Evolutionary conservation across 495 filamentous ascomycete species (phyloP).

Genomic region (Tuber aestivum): DNA sequence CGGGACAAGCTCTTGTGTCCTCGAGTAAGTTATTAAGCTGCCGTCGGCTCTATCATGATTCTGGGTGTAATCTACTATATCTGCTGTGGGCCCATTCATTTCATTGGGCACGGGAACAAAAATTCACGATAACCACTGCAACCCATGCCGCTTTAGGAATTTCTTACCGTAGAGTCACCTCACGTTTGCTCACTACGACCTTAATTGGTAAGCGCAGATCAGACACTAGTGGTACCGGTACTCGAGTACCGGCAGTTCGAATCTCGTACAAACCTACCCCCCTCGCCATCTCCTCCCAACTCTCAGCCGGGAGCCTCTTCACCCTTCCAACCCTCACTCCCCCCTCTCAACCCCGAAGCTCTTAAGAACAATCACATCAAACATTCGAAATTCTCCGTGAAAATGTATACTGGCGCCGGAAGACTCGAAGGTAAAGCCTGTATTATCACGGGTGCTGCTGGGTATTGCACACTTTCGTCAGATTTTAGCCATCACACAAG

Average conservation of each 20-base stretch:
- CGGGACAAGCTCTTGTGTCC: not conserved
- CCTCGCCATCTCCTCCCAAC: not conserved
- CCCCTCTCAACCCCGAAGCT: not conserved
- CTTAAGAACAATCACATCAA: not conserved
- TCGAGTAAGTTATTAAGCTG: not conserved
- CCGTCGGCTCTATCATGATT: not conserved
- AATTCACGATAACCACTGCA: not conserved
- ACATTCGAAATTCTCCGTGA: not conserved
- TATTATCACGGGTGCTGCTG: slow-evolving; percentile 85
- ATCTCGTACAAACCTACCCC: not conserved
- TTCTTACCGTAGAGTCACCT: not conserved
- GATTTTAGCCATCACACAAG: not conserved
- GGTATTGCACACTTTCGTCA: slow-evolving; percentile 51
- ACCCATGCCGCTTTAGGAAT: not conserved
- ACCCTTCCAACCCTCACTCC: not conserved
- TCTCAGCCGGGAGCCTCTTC: not conserved
- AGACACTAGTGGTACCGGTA: too few relatives aligned
- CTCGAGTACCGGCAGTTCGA: not conserved
- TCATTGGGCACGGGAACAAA: not conserved
- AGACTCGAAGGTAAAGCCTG: slow-evolving; percentile 87
- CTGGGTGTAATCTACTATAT: not conserved
- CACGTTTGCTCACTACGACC: not conserved
- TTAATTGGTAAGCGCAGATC: not conserved
- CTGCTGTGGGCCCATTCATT: not conserved
- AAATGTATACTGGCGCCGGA: slow-evolving; percentile 42